Evolutionary conservation across 2,329 filamentous ascomycete species (phyloP).

Genomic region (Rutstroemia sp.): DNA sequence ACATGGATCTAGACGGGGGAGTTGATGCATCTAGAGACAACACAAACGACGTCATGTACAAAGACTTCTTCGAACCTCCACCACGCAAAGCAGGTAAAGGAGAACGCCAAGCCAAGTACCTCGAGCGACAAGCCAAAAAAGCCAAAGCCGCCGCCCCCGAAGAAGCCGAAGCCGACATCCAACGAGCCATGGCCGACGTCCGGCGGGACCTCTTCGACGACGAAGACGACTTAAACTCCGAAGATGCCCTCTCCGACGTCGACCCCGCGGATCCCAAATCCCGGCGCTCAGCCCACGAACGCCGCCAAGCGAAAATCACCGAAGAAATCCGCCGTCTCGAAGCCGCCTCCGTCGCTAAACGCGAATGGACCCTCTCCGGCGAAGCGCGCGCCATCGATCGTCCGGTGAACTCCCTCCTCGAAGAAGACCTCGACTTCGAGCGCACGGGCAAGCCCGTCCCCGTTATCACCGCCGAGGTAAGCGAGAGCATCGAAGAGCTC

Average conservation of each 20-base stretch:
- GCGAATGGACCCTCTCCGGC: conserved; percentile 83
- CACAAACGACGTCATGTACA: conserved; percentile 84
- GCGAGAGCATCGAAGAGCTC: conserved; percentile 83
- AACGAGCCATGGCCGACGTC: conserved; percentile 79
- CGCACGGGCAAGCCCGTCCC: conserved; percentile 90
- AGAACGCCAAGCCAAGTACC: conserved; percentile 34
- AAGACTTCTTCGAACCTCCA: conserved; percentile 88
- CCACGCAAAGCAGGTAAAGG: conserved; percentile 59
- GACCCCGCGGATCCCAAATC: conserved; percentile 64
- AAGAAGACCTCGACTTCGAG: conserved; percentile 94
- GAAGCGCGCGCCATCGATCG: conserved; percentile 78
- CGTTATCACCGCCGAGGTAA: conserved; percentile 85
- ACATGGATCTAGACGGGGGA: conserved; percentile 44
- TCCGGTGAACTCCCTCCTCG: conserved; percentile 84
- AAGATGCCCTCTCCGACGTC: conserved; percentile 56
- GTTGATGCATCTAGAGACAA: conserved; percentile 52
- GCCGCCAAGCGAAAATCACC: conserved; percentile 73
- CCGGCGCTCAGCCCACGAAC: conserved; percentile 78
- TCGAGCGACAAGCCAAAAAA: conserved; percentile 33
- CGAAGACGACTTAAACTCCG: conserved; percentile 54
- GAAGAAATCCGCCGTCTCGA: conserved; percentile 91
- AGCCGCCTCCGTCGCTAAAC: conserved; percentile 79
- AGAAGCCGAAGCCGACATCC: conserved; percentile 59
- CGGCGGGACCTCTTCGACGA: conserved; percentile 88
- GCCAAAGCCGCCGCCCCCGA: conserved; percentile 32